These are phyloP conservation scores for Hymenoscyphus fraxineus DNA, from an alignment of 2,329 filamentous ascomycete genomes.

Conservation along the genomic window DNA sequence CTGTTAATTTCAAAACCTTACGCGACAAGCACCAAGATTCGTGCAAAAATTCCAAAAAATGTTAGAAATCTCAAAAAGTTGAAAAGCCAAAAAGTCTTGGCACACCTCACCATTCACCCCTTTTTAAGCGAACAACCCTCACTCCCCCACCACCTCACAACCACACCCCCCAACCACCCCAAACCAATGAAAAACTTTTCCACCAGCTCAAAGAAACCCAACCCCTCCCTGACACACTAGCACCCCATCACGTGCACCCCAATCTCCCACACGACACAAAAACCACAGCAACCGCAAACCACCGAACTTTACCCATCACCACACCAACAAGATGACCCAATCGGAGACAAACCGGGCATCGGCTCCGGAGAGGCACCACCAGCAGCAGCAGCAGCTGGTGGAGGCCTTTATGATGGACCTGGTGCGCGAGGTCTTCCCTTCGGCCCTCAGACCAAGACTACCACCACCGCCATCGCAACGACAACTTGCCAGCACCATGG, in stretches of 20 bases:
- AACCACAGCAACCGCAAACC: neutral
- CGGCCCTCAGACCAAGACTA: too few relatives aligned
- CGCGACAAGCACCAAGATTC: neutral
- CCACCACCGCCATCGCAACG: too few relatives aligned
- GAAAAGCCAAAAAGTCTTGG: neutral
- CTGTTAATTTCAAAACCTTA: too few relatives aligned
- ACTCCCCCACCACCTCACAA: neutral
- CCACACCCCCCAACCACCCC: neutral
- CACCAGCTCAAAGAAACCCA: neutral
- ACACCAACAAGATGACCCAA: too few relatives aligned
- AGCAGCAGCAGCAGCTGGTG: too few relatives aligned
- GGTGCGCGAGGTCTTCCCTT: too few relatives aligned
- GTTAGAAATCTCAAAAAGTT: neutral
- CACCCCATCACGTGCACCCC: neutral
- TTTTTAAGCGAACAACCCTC: neutral
- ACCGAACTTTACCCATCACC: too few relatives aligned
- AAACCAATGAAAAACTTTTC: neutral
- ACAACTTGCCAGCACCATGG: too few relatives aligned
- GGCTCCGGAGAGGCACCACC: too few relatives aligned
- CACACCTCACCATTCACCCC: neutral
- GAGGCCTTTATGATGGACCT: too few relatives aligned
- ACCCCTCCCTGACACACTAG: neutral
- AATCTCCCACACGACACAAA: neutral
- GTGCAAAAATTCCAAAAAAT: neutral
- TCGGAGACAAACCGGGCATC: too few relatives aligned